Evolutionary conservation across 176 grass and related monocot species (phyloP).

Genomic region (Aechmea fasciata): DNA sequence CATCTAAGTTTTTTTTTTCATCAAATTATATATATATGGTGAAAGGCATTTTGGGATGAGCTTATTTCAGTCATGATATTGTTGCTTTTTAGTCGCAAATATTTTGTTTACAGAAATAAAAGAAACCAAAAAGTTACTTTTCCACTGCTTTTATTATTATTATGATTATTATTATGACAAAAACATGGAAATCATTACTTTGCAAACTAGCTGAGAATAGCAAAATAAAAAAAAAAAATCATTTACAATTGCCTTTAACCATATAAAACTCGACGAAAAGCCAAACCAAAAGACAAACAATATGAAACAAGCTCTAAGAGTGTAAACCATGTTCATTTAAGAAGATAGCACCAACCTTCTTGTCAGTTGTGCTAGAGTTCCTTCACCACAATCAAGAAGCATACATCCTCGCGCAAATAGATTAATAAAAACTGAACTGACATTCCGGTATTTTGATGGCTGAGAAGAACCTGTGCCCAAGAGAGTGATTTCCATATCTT

Average conservation of each 20-base stretch:
- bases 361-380: slow-evolving; percentile 82
- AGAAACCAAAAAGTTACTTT: neutral
- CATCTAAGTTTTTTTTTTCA: too few species aligned
- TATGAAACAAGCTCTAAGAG: neutral
- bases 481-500: slow-evolving; percentile 91
- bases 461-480: slow-evolving; percentile 90
- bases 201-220: too few species aligned
- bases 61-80: too few species aligned
- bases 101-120: too few species aligned
- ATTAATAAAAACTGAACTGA: slow-evolving; percentile 90
- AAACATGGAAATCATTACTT: too few species aligned
- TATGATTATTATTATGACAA: neutral
- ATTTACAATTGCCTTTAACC: too few species aligned
- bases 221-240: too few species aligned
- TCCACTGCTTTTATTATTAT: neutral
- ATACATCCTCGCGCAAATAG: slow-evolving; percentile 75
- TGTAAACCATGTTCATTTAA: neutral
- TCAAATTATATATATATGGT: too few species aligned
- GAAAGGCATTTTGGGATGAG: too few species aligned
- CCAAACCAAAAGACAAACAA: too few species aligned
- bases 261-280: too few species aligned
- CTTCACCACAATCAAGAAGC: slow-evolving; percentile 95
- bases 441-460: slow-evolving; percentile 93
- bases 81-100: too few species aligned
- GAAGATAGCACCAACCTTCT: slow-evolving; percentile 48